These are phyloP conservation scores for Phoenix roebelenii DNA, from an alignment of 176 grass and related monocot genomes.

Conservation along the genomic window DNA sequence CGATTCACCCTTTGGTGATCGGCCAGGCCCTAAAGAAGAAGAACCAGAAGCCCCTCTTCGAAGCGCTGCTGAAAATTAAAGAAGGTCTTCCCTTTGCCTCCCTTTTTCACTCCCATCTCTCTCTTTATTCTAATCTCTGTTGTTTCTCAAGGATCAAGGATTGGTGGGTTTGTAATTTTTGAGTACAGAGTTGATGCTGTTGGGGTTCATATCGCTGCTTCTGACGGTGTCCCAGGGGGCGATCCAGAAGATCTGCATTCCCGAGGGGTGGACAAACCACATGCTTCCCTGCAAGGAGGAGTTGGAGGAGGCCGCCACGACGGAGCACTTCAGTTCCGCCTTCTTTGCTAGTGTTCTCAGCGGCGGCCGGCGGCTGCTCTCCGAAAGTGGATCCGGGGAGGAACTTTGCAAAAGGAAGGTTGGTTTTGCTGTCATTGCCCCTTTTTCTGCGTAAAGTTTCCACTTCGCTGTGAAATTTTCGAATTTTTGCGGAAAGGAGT, in stretches of 20 bases:
- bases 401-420: conserved; percentile 55
- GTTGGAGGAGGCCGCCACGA: neutral
- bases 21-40: conserved; percentile 52
- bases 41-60: conserved; percentile 73
- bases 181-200: conserved; percentile 74
- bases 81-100: conserved; percentile 42
- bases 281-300: conserved; percentile 59
- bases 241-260: conserved; percentile 70
- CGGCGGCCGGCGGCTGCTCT: conserved; percentile 44
- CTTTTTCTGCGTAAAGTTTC: neutral
- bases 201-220: conserved; percentile 88
- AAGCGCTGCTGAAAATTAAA: conserved; percentile 90
- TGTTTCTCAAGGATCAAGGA: too few relatives aligned
- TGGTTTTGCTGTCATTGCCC: neutral
- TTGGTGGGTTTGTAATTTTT: neutral
- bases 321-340: conserved; percentile 15
- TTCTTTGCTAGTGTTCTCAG: conserved; percentile 20
- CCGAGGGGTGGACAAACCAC: conserved; percentile 38
- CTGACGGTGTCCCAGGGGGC: conserved; percentile 69
- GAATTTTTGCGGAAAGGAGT: too few relatives aligned
- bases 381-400: conserved; percentile 4
- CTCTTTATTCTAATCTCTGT: neutral
- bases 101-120: neutral
- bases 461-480: too few relatives aligned
- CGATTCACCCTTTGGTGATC: neutral